A percentile compares a stretch with the other conserved stretches of the same genome.
Conservation (phyloP, 257 asterid genomes). For the Knoxia roxburghii region DNA sequence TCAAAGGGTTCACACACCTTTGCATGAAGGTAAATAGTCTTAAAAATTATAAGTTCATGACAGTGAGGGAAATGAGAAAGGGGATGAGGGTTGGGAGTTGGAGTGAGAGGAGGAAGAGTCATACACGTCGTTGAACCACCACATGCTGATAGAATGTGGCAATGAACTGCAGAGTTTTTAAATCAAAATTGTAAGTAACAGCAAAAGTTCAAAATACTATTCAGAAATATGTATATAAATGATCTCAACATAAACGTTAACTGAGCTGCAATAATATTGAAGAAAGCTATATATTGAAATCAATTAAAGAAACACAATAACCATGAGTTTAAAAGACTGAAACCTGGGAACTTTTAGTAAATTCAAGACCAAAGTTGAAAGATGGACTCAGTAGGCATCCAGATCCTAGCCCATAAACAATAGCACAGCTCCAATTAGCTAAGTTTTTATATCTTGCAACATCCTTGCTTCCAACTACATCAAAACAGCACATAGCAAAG, state of each 20-base stretch:
- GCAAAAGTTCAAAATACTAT: conserved; percentile 13
- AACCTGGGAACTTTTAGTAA: conserved; percentile 82
- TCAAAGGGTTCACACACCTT: no score
- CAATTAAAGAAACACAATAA: background rate
- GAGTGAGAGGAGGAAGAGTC: conserved; percentile 18
- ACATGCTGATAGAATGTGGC: conserved; percentile 95
- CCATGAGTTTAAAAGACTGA: conserved; percentile 4
- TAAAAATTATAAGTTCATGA: no score
- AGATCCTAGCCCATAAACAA: conserved; percentile 86
- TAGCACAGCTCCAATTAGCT: conserved; percentile 87
- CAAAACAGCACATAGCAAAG: conserved; percentile 20
- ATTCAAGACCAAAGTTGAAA: conserved; percentile 88
- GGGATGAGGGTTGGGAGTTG: no score
- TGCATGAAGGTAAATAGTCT: no score
- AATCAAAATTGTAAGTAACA: conserved; percentile 7
- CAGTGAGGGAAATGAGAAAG: no score
- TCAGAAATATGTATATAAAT: background rate
- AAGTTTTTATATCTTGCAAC: conserved; percentile 55
- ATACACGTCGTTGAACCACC: conserved; percentile 93
- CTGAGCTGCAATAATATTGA: background rate
- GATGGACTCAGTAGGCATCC: conserved; percentile 94
- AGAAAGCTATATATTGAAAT: background rate
- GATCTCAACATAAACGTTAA: background rate
- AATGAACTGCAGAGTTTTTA: conserved; percentile 57
- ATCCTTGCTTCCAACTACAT: conserved; percentile 61